Evolutionary conservation across 441 rosid species (phyloP).

Genomic region (Bruguiera hainesii): DNA sequence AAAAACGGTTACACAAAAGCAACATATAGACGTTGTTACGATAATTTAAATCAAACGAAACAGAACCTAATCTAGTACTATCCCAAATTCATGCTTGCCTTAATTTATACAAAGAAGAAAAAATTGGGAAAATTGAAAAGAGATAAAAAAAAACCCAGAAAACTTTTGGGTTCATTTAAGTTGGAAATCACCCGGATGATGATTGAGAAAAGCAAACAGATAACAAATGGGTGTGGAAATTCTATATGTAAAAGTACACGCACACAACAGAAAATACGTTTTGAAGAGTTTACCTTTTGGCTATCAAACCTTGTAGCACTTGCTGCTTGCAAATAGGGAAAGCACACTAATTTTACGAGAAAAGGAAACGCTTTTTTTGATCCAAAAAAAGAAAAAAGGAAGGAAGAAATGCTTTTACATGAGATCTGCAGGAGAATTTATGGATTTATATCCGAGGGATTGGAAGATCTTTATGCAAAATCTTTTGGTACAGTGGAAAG

Average conservation of each 20-base stretch:
- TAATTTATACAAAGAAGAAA: not conserved
- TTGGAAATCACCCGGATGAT: not conserved
- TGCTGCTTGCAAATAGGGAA: conserved; percentile 10
- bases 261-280: not conserved
- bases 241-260: not conserved
- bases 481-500: conserved; percentile 3
- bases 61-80: no score
- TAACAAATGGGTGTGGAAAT: not conserved
- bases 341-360: conserved; percentile 14
- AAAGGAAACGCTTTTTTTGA: not conserved
- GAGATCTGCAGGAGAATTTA: conserved; percentile 17
- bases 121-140: not conserved
- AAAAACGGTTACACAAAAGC: no score
- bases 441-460: not conserved
- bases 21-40: no score
- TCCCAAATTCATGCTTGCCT: not conserved
- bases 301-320: not conserved
- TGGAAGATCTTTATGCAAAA: not conserved
- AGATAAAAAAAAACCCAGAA: not conserved
- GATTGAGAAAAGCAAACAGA: not conserved
- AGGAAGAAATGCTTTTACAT: not conserved
- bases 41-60: no score
- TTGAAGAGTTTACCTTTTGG: conserved; percentile 5
- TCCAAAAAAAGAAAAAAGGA: not conserved
- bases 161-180: not conserved